Base-by-base conservation (phyloP, 345 rosid species). In the Lumnitzera racemosa region DNA sequence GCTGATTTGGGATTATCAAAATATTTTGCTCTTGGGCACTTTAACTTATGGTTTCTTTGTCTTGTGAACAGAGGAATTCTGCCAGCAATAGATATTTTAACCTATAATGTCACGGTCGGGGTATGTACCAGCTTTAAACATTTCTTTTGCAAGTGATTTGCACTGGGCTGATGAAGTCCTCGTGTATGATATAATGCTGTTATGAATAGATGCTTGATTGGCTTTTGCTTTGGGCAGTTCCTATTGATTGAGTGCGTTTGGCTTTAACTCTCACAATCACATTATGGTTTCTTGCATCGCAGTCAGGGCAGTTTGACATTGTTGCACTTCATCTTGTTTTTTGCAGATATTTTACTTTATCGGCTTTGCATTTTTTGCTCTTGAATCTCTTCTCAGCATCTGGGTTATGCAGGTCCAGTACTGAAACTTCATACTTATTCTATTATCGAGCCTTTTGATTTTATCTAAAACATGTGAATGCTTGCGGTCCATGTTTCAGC, bases 361-460 rank as follows among this genome's bases (percentile, higher is more conserved):
- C 46, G 99, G 99, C 67, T 90, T 88, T 62, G 97, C 75, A 24
- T 69, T 72, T 54, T 90, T 95, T 73, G 71, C 84, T 24, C 14
- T 85, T 29, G 97, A 95, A 76, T 85, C 97, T 20, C 63, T 95
- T 27, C 77, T 90, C 75, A 95, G 99, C 74, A 72, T 95, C 60
- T 95, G 99, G 99, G 97, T 95, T 80, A 81, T 90, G 69, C 97
- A 90, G 99, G 99, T 94, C 64, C 59, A 49, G 41, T 56, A 3
- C 68, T 66, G 51, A 56, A 29, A 72, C 65, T 64, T 61, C 24
- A 36, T 51, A 49, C 57, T 17, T 27, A 29, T 12, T 31, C 53
- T 24, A 53, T 24, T 11, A 13, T 12, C 24, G 12, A n/a, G n/a
- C 15, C 47, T 1, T 13, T 4, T 27, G 31, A 27, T 27, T 27